These are phyloP conservation scores for Coffea canephora DNA, from an alignment of 257 asterid genomes.

Conservation along the genomic window DNA sequence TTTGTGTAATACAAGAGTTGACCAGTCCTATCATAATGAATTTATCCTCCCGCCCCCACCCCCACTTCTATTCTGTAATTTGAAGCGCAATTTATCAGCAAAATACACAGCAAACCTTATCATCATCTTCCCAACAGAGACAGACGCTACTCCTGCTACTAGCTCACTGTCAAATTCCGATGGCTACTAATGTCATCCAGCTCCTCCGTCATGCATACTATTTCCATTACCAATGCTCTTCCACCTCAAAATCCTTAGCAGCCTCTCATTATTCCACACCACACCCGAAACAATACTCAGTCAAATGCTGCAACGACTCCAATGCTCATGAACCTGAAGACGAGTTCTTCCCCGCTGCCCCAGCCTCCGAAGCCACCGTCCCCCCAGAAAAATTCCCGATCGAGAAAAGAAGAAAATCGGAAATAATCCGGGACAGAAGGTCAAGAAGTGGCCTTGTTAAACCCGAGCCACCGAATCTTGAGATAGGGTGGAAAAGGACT, in stretches of 20 bases:
- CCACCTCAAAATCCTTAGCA: neutral
- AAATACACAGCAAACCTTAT: conserved; percentile 29
- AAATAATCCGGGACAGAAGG: conserved; percentile 57
- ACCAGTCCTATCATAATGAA: neutral
- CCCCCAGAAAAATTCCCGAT: conserved; percentile 65
- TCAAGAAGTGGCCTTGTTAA: conserved; percentile 43
- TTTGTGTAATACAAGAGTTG: neutral
- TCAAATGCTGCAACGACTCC: conserved; percentile 32
- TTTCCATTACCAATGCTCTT: conserved; percentile 4
- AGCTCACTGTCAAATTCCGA: conserved; percentile 6
- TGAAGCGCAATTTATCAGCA: neutral
- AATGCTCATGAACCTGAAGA: conserved; percentile 24
- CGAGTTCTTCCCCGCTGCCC: conserved; percentile 41
- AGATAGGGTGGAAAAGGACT: conserved; percentile 90
- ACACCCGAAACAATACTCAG: conserved; percentile 23
- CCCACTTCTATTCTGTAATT: too few relatives aligned
- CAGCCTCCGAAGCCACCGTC: conserved; percentile 49
- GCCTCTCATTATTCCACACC: conserved; percentile 1
- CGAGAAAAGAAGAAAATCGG: conserved; percentile 62
- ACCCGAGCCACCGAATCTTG: conserved; percentile 74
- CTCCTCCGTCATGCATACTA: conserved; percentile 36
- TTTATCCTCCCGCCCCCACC: too few relatives aligned
- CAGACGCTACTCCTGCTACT: neutral
- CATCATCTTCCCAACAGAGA: neutral
- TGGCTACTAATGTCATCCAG: conserved; percentile 50